Evolutionary conservation across 257 asterid genomes (phyloP).

Genomic region (Avicennia marina): DNA sequence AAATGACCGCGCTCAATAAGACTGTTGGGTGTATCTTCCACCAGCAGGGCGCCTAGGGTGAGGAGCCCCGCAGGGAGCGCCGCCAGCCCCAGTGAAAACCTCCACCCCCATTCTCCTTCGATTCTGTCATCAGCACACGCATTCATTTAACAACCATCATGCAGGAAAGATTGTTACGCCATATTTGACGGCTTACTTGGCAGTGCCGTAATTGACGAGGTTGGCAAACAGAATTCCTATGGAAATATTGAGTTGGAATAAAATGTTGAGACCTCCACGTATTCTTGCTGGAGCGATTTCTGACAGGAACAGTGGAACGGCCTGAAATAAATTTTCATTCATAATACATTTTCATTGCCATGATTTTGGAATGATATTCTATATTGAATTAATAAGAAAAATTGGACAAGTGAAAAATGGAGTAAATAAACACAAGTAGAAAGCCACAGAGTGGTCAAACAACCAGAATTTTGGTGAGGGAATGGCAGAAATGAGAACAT

Average conservation of each 20-base stretch:
- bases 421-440: no score
- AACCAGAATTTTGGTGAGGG: no score
- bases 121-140: conserved; percentile 32
- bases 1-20: conserved; percentile 74
- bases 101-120: conserved; percentile 85
- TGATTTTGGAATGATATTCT: no score
- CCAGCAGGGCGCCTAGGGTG: conserved; percentile 65
- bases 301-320: conserved; percentile 81
- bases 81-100: conserved; percentile 77
- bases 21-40: conserved; percentile 86
- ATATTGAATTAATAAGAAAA: no score
- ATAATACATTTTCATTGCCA: no score
- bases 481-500: no score
- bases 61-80: conserved; percentile 76
- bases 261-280: conserved; percentile 91
- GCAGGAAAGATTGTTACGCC: no score
- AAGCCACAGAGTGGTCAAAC: no score
- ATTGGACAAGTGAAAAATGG: no score
- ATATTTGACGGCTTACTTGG: conserved; percentile 33
- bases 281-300: conserved; percentile 95
- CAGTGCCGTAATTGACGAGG: conserved; percentile 80
- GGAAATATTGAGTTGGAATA: conserved; percentile 81
- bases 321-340: conserved; percentile 44
- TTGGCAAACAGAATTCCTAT: conserved; percentile 84
- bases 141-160: no score